Evolutionary conservation across 1,139 yeast genomes (phyloP).

Genomic region (Pichiaceae sp.): DNA sequence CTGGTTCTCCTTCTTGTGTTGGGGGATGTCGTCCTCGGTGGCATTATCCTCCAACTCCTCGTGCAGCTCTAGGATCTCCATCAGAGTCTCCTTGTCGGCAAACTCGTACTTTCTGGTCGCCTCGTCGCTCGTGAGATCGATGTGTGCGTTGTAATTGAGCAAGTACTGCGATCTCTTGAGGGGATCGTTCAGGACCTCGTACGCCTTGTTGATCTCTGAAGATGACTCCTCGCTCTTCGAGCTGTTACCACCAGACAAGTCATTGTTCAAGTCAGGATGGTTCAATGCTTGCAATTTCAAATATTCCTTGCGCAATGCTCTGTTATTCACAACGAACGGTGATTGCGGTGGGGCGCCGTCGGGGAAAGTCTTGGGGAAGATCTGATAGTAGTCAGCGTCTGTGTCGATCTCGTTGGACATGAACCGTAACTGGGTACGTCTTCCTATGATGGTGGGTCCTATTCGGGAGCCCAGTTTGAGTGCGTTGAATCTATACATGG

Average conservation of each 20-base stretch:
- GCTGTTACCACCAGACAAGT: slow-evolving; percentile 12
- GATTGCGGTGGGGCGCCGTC: slow-evolving; percentile 60
- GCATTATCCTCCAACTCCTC: slow-evolving; percentile 36
- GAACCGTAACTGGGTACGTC: not conserved
- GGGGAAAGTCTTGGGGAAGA: slow-evolving; percentile 75
- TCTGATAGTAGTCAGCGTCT: slow-evolving; percentile 29
- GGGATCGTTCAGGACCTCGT: slow-evolving; percentile 62
- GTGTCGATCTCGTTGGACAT: not conserved
- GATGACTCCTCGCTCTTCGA: slow-evolving; percentile 30
- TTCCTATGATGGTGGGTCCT: too few species aligned
- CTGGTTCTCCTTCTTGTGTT: slow-evolving; percentile 47
- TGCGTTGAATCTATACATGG: too few species aligned
- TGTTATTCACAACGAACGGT: slow-evolving; percentile 48
- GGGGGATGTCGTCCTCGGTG: slow-evolving; percentile 47
- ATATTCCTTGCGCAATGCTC: slow-evolving; percentile 62
- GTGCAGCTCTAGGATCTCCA: slow-evolving; percentile 66
- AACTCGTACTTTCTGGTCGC: slow-evolving; percentile 22
- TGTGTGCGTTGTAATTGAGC: slow-evolving; percentile 31
- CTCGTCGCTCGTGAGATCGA: slow-evolving; percentile 35
- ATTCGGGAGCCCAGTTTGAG: too few species aligned
- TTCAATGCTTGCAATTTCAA: slow-evolving; percentile 59
- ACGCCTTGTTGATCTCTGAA: slow-evolving; percentile 65
- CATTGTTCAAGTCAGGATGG: slow-evolving; percentile 68
- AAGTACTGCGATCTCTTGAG: slow-evolving; percentile 59
- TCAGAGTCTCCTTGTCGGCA: slow-evolving; percentile 31